Conservation (phyloP, 257 asterid species). For the Pogostemon cablin region DNA sequence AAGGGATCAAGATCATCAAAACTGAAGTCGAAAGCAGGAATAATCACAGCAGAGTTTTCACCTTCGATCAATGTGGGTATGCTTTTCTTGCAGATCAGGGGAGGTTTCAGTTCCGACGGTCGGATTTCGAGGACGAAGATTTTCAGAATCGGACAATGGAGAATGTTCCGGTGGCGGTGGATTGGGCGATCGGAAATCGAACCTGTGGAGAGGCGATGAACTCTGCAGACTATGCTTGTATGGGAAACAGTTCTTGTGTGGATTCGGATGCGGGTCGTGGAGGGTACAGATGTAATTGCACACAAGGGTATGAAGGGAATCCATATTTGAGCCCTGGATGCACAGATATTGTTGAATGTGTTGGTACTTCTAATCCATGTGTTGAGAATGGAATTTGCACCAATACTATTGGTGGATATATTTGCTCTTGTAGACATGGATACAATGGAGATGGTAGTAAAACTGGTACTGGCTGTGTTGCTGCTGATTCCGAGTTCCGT, state of each 20-base stretch:
- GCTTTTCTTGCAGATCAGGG: constrained; percentile 55
- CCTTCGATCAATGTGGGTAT: constrained; percentile 49
- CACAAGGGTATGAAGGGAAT: constrained; percentile 58
- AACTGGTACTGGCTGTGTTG: constrained; percentile 48
- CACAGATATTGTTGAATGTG: constrained; percentile 60
- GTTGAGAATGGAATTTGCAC: constrained; percentile 42
- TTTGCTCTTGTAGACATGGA: constrained; percentile 51
- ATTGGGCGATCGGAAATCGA: constrained; percentile 59
- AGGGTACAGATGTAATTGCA: constrained; percentile 63
- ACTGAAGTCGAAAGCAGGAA: constrained; percentile 3
- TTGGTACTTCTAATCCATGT: constrained; percentile 38
- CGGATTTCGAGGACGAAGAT: constrained; percentile 37
- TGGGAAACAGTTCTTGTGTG: constrained; percentile 42
- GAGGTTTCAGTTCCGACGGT: constrained; percentile 30
- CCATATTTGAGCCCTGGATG: constrained; percentile 57
- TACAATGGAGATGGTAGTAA: constrained; percentile 45
- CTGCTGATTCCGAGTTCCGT: constrained; percentile 44
- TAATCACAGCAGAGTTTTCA: constrained; percentile 23
- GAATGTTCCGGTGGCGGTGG: constrained; percentile 46
- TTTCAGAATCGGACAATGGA: constrained; percentile 38
- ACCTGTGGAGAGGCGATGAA: constrained; percentile 44
- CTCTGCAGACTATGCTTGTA: constrained; percentile 41
- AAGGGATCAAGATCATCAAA: constrained; percentile 36
- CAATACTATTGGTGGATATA: constrained; percentile 41
- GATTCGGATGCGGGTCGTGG: constrained; percentile 48